Percentiles rank a stretch among this genome's conserved stretches.
Evolutionary conservation across 495 filamentous ascomycete genomes (phyloP).

Genomic region (Tuber borchii): DNA sequence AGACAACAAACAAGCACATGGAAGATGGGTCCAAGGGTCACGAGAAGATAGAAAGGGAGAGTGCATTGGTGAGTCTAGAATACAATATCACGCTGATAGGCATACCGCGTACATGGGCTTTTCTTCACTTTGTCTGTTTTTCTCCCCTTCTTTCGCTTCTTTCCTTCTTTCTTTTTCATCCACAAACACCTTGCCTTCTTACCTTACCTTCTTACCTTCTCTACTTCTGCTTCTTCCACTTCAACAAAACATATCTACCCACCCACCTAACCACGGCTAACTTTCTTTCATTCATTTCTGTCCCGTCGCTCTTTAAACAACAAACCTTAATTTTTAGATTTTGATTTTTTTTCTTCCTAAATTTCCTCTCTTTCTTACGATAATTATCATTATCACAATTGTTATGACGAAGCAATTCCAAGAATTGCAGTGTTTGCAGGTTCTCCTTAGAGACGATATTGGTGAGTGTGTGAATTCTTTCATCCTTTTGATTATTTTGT

Average conservation of each 20-base stretch:
- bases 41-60: background rate
- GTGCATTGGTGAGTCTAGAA: background rate
- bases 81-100: background rate
- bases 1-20: background rate
- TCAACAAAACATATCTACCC: background rate
- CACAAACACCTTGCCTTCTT: background rate
- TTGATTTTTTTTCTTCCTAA: background rate
- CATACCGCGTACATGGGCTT: background rate
- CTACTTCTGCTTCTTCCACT: background rate
- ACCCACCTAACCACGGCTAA: background rate
- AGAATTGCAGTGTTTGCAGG: constrained; percentile 33
- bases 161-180: background rate
- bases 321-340: background rate
- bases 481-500: background rate
- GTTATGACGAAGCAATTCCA: constrained; percentile 36
- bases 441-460: constrained; percentile 34
- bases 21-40: background rate
- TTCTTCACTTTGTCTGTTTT: background rate
- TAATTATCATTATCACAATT: constrained; percentile 1
- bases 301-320: background rate
- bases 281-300: background rate
- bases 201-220: background rate
- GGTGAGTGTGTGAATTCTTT: constrained; percentile 16
- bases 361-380: background rate
- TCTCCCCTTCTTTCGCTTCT: background rate